Evolutionary conservation across 139 green algal genomes (phyloP).

Genomic region (Nannochloris sp.): DNA sequence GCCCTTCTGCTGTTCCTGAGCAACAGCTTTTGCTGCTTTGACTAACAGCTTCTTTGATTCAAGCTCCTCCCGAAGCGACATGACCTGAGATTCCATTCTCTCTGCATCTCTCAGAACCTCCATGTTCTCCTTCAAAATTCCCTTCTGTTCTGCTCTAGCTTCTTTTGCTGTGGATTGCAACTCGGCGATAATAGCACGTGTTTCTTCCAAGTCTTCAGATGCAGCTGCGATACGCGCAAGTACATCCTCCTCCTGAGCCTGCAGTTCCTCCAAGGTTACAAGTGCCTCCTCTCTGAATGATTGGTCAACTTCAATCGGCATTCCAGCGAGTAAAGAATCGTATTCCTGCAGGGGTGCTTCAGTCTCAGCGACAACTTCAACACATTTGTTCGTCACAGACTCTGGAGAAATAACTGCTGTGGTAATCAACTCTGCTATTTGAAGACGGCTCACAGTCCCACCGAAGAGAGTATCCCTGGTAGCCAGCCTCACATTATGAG

Average conservation of each 20-base stretch:
- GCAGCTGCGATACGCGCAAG: conserved; percentile 13
- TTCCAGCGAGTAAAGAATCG: conserved; percentile 35
- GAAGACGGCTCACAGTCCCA: conserved; percentile 68
- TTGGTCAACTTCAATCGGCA: conserved; percentile 3
- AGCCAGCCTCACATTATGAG: conserved; percentile 71
- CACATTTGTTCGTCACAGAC: conserved; percentile 68
- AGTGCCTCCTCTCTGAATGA: conserved; percentile 6
- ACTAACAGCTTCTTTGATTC: conserved; percentile 19
- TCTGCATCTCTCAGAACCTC: conserved; percentile 31
- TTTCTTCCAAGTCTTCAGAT: conserved; percentile 19
- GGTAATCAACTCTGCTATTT: conserved; percentile 81
- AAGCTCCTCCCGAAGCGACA: conserved; percentile 14
- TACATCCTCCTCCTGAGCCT: not conserved
- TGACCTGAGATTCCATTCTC: conserved; percentile 24
- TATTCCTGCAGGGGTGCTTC: conserved; percentile 27
- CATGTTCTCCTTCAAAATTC: conserved; percentile 12
- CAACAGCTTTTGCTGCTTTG: conserved; percentile 40
- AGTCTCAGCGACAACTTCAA: conserved; percentile 75
- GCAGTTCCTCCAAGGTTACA: conserved; percentile 15
- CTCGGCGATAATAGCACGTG: conserved; percentile 1
- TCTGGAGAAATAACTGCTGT: conserved; percentile 39
- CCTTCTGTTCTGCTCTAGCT: conserved; percentile 2
- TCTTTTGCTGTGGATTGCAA: conserved; percentile 13
- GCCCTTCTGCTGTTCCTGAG: conserved; percentile 33
- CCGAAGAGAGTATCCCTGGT: conserved; percentile 66